phyloP scores from a whole-genome alignment of 441 rosid species.

The Syzygium malaccense region DNA sequence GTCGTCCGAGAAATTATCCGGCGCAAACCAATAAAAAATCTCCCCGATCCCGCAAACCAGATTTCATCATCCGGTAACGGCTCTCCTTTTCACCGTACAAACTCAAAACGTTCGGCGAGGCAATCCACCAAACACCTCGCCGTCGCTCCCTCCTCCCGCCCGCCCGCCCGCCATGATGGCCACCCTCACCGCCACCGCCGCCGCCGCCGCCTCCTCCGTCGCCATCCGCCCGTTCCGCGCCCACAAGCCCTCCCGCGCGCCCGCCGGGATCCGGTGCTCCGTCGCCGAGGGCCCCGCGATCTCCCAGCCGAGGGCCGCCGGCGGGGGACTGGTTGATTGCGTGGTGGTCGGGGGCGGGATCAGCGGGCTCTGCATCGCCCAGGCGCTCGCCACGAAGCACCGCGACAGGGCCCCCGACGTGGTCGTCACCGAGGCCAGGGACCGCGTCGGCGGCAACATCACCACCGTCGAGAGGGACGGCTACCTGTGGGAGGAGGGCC shows the following conservation, averaged over 20 bases:
- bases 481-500: slow-evolving; percentile 95
- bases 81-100: not conserved
- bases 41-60: not conserved
- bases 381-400: slow-evolving; percentile 80
- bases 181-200: slow-evolving; percentile 20
- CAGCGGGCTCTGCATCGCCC: slow-evolving; percentile 91
- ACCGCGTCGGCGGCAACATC: slow-evolving; percentile 86
- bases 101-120: not conserved
- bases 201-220: slow-evolving; percentile 18
- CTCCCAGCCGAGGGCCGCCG: slow-evolving; percentile 29
- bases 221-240: not conserved
- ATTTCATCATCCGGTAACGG: not conserved
- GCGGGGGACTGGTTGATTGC: slow-evolving; percentile 48
- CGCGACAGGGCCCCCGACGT: slow-evolving; percentile 49
- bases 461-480: slow-evolving; percentile 76
- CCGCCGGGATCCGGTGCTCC: slow-evolving; percentile 48
- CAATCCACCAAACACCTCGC: not conserved
- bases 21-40: no score
- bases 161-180: slow-evolving; percentile 16
- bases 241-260: not conserved
- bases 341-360: slow-evolving; percentile 88
- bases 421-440: slow-evolving; percentile 82
- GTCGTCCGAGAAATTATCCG: no score
- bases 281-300: slow-evolving; percentile 46
- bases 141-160: not conserved